phyloP scores from a whole-genome alignment of 2,329 filamentous ascomycete species.

The Triangularia verruculosa region DNA sequence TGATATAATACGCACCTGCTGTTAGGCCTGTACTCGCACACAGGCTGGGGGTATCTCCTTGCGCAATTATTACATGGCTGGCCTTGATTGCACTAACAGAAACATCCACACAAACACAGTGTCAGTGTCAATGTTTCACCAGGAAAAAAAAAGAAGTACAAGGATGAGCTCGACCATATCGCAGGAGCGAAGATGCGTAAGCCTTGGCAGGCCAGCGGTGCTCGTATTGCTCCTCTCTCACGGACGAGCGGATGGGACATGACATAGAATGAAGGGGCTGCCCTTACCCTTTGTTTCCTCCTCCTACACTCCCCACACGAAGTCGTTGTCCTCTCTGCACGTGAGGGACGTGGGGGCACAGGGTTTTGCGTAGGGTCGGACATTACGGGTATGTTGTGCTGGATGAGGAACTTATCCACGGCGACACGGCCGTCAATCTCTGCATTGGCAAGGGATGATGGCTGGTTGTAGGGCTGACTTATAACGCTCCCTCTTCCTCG shows the following conservation, averaged over 20 bases:
- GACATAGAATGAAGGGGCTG: background rate
- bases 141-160: background rate
- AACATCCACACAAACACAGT: background rate
- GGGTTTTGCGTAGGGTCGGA: slow-evolving; percentile 35
- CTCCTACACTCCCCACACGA: slow-evolving; percentile 51
- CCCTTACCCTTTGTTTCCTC: slow-evolving; percentile 49
- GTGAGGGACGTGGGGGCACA: slow-evolving; percentile 26
- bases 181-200: background rate
- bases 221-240: background rate
- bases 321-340: slow-evolving; percentile 38
- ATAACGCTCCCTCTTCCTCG: slow-evolving; percentile 22
- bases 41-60: slow-evolving; percentile 50
- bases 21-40: slow-evolving; percentile 44
- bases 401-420: background rate
- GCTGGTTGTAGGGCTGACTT: slow-evolving; percentile 30
- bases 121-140: slow-evolving; percentile 2
- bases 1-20: slow-evolving; percentile 22
- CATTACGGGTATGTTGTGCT: slow-evolving; percentile 28
- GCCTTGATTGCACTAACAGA: slow-evolving; percentile 49
- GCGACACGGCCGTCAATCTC: slow-evolving; percentile 7
- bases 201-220: background rate
- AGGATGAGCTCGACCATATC: background rate
- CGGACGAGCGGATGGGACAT: background rate
- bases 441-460: slow-evolving; percentile 10
- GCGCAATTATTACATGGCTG: slow-evolving; percentile 54